phyloP scores from a whole-genome alignment of 805 yeast genomes.

The Torulaspora gathmanii region DNA sequence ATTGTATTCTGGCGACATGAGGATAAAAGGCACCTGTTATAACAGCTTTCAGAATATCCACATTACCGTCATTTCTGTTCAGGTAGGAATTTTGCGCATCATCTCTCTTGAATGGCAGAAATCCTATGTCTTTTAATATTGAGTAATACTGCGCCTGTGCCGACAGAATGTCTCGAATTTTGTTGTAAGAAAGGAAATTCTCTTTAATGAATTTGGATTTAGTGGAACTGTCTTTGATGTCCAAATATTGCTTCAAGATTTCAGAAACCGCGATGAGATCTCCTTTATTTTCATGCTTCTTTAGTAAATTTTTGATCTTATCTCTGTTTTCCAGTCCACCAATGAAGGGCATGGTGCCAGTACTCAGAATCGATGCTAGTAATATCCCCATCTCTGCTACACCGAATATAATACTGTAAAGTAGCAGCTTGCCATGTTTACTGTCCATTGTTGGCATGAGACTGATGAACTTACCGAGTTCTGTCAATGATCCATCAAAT shows the following conservation, averaged over 20 bases:
- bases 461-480: slow-evolving; percentile 75
- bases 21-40: slow-evolving; percentile 82
- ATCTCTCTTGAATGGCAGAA: slow-evolving; percentile 54
- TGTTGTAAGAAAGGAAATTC: slow-evolving; percentile 56
- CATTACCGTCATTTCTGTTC: slow-evolving; percentile 50
- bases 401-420: slow-evolving; percentile 78
- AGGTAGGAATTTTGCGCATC: slow-evolving; percentile 29
- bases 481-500: slow-evolving; percentile 49
- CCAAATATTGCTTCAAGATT: slow-evolving; percentile 52
- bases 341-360: slow-evolving; percentile 65
- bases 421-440: slow-evolving; percentile 74
- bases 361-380: slow-evolving; percentile 69
- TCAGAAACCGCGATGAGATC: slow-evolving; percentile 66
- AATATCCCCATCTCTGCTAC: slow-evolving; percentile 74
- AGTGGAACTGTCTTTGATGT: slow-evolving; percentile 22
- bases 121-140: slow-evolving; percentile 72
- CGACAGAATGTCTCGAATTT: slow-evolving; percentile 66
- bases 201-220: slow-evolving; percentile 48
- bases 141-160: slow-evolving; percentile 65
- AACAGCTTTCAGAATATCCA: slow-evolving; percentile 55
- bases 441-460: slow-evolving; percentile 79
- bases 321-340: slow-evolving; percentile 61
- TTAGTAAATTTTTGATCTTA: slow-evolving; percentile 46
- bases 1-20: slow-evolving; percentile 70
- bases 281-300: slow-evolving; percentile 44